phyloP scores from a whole-genome alignment of 192 early-diverging fungal species.

The Podila minutissima region DNA sequence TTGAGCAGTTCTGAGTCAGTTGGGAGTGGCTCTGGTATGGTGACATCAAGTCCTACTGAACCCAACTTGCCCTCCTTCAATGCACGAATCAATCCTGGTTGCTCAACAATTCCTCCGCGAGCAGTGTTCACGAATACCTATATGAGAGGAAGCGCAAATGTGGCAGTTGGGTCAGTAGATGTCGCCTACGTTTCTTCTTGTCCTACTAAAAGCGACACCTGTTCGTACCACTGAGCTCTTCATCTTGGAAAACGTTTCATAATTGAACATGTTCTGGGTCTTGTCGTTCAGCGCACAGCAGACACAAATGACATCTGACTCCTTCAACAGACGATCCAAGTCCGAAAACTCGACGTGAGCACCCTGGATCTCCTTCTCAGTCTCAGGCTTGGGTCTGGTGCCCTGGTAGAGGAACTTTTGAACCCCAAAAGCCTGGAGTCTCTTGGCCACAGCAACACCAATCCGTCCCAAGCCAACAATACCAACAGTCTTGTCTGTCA shows the following conservation, averaged over 20 bases:
- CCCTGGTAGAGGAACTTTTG: slow-evolving; percentile 70
- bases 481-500: slow-evolving; percentile 82
- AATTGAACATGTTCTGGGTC: slow-evolving; percentile 78
- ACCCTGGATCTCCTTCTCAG: slow-evolving; percentile 58
- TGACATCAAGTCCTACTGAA: slow-evolving; percentile 87
- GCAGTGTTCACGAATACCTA: slow-evolving; percentile 85
- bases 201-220: too few relatives aligned
- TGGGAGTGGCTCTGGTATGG: slow-evolving; percentile 85
- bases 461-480: slow-evolving; percentile 89
- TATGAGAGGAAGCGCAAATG: background rate
- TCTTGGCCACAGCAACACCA: slow-evolving; percentile 75
- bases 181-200: too few relatives aligned
- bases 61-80: slow-evolving; percentile 67
- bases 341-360: slow-evolving; percentile 57
- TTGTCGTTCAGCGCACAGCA: slow-evolving; percentile 77
- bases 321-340: slow-evolving; percentile 60
- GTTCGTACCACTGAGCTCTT: slow-evolving; percentile 63
- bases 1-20: slow-evolving; percentile 66
- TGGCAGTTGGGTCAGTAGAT: too few relatives aligned
- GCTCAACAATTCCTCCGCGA: slow-evolving; percentile 82
- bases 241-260: slow-evolving; percentile 74
- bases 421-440: slow-evolving; percentile 79
- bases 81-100: slow-evolving; percentile 74
- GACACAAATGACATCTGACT: slow-evolving; percentile 79
- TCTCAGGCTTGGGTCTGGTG: slow-evolving; percentile 59